Percentiles rank a stretch among this genome's conserved stretches.
Conservation (phyloP, 805 yeast genomes). For the Vanderwaltozyma polyspora region DNA sequence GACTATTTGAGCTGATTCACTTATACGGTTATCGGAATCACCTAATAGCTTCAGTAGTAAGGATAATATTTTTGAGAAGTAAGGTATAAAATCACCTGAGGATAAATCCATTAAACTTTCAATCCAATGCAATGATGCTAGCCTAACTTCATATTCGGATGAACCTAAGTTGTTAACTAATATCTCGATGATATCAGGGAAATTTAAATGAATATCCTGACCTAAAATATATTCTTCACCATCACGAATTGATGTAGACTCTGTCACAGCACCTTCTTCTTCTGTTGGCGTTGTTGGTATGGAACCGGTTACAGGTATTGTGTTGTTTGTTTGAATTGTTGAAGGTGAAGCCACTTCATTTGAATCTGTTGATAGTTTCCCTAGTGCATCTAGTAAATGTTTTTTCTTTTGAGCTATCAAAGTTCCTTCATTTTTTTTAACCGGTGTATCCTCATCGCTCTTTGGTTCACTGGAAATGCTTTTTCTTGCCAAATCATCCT, state of each 20-base stretch:
- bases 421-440: slow-evolving; percentile 22
- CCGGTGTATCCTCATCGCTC: slow-evolving; percentile 14
- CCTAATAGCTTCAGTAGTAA: slow-evolving; percentile 55
- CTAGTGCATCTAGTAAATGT: slow-evolving; percentile 19
- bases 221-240: slow-evolving; percentile 58
- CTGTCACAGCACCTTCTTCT: background rate
- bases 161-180: slow-evolving; percentile 70
- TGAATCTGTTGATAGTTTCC: slow-evolving; percentile 9
- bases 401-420: slow-evolving; percentile 26
- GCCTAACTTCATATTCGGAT: slow-evolving; percentile 63
- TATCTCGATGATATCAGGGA: slow-evolving; percentile 68
- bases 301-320: background rate
- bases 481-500: slow-evolving; percentile 32
- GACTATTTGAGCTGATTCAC: slow-evolving; percentile 44
- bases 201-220: slow-evolving; percentile 75
- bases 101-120: slow-evolving; percentile 56
- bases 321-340: background rate
- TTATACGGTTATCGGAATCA: slow-evolving; percentile 38
- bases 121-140: slow-evolving; percentile 75
- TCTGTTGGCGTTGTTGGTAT: background rate
- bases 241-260: slow-evolving; percentile 18
- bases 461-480: slow-evolving; percentile 2
- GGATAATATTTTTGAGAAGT: slow-evolving; percentile 63
- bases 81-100: slow-evolving; percentile 63
- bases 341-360: background rate